Evolutionary conservation across 768 basidiomycete species (phyloP), one percentile per base, ranked within the genome.

Genomic region (Pisolithus orientalis): DNA sequence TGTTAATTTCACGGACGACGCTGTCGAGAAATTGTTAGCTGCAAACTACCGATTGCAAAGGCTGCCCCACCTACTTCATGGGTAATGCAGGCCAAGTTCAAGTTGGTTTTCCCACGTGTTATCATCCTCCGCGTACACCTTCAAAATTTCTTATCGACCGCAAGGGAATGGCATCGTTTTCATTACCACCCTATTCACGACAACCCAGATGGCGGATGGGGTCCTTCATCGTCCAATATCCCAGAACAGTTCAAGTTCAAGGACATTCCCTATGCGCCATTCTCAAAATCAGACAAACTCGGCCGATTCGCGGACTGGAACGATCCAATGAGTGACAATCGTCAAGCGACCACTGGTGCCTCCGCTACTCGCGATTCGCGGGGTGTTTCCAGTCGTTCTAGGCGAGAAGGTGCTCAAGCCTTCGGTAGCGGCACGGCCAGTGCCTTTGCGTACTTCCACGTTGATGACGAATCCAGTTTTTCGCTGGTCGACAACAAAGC

Each of bases 301-400:
- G 93, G 92, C 49, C 86, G 95, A 49, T 90, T 99, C 64, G 95
- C 95, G 45, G 95, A 99, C 75, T 99, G 95, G 94, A 91, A 92
- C 70, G 90, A 92, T 49, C 70, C 82, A 25, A 78, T 84, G 29
- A 65, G 78, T 48, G 85, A 88, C 63, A 75, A 70, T 56, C 81
- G 85, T 44, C 82, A 84, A 64, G 60, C 76, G 37, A 69, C 77
- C 52, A 68, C 75, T 34, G 80, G 84, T 9, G 67, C 66, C 58
- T 75, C 73, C 53, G 71, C 63, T 55, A 65, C 78, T 53, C 71
- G 80, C 59, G 70, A 71, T 47, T 58, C 71, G n/a, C 81, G 84
- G 47, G 76, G 77, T 37, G 75, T 74, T 3, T 61, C 74, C 44
- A 77, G 77, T 40, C 77, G 80, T 44, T 79, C 86, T 51, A 80